Conservation (phyloP, 768 basidiomycete genomes). For the Pleurotus tuber-regium region DNA sequence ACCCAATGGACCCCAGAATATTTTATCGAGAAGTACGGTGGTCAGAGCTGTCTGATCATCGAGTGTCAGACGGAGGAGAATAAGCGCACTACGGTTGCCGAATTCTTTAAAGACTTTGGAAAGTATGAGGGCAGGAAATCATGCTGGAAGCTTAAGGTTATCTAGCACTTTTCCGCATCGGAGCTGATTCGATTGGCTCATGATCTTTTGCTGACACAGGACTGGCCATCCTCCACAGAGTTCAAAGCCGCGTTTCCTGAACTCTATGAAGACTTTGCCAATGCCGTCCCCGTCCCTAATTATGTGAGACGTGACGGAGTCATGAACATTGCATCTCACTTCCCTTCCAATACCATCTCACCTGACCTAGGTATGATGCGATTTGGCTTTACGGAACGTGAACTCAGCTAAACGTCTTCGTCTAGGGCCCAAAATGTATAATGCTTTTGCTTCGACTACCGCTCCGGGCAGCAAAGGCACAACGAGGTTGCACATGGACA, state of each 20-base stretch:
- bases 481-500: constrained; percentile 91
- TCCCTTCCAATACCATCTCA: constrained; percentile 72
- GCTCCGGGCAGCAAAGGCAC: constrained; percentile 72
- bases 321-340: constrained; percentile 86
- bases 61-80: constrained; percentile 79
- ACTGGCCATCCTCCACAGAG: constrained; percentile 90
- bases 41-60: constrained; percentile 65
- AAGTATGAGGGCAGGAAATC: constrained; percentile 53
- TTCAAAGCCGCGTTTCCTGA: constrained; percentile 84
- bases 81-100: constrained; percentile 59
- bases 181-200: background rate
- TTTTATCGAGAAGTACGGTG: constrained; percentile 68
- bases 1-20: constrained; percentile 81
- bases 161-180: constrained; percentile 1
- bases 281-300: constrained; percentile 82
- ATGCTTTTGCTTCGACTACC: constrained; percentile 76
- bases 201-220: constrained; percentile 41
- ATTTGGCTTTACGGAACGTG: constrained; percentile 15
- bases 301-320: constrained; percentile 91
- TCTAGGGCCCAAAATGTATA: constrained; percentile 93
- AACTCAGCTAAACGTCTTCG: constrained; percentile 6
- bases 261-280: constrained; percentile 81
- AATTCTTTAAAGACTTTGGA: constrained; percentile 83
- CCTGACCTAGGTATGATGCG: constrained; percentile 70
- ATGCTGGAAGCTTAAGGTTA: constrained; percentile 77